Conservation (phyloP, 2,329 filamentous ascomycete genomes). For the Alternaria triticina region DNA sequence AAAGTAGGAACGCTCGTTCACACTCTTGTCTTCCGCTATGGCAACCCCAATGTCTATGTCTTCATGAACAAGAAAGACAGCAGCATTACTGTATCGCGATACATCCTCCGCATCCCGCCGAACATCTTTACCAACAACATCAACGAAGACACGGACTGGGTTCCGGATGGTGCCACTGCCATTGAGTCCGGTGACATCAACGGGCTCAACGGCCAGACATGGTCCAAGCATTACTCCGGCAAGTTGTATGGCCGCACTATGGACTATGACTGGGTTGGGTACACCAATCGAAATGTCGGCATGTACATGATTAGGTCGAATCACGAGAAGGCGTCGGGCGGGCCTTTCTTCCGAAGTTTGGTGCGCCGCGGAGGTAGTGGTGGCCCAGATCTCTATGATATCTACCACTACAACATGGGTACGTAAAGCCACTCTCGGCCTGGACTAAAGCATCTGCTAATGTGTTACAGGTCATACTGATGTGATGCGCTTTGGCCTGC, state of each 20-base stretch:
- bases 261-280: constrained; percentile 50
- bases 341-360: constrained; percentile 51
- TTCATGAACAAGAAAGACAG: constrained; percentile 53
- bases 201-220: constrained; percentile 37
- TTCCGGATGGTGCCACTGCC: constrained; percentile 18
- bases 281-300: constrained; percentile 45
- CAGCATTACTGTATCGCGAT: constrained; percentile 49
- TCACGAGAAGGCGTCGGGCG: constrained; percentile 51
- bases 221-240: constrained; percentile 52
- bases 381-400: constrained; percentile 53
- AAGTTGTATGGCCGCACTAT: constrained; percentile 49
- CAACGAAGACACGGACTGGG: constrained; percentile 46
- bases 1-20: constrained; percentile 63
- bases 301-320: constrained; percentile 51
- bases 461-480: constrained; percentile 44
- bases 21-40: constrained; percentile 65
- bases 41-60: constrained; percentile 62
- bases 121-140: constrained; percentile 36
- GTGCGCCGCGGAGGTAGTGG: constrained; percentile 45
- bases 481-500: constrained; percentile 51
- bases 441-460: not conserved
- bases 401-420: constrained; percentile 55
- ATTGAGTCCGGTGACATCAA: constrained; percentile 32
- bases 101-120: constrained; percentile 40
- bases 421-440: not conserved